A percentile compares a stretch with the other conserved stretches of the same genome.
phyloP scores from a whole-genome alignment of 202 grass and related monocot species.

The Dendrocalamus latiflorus region DNA sequence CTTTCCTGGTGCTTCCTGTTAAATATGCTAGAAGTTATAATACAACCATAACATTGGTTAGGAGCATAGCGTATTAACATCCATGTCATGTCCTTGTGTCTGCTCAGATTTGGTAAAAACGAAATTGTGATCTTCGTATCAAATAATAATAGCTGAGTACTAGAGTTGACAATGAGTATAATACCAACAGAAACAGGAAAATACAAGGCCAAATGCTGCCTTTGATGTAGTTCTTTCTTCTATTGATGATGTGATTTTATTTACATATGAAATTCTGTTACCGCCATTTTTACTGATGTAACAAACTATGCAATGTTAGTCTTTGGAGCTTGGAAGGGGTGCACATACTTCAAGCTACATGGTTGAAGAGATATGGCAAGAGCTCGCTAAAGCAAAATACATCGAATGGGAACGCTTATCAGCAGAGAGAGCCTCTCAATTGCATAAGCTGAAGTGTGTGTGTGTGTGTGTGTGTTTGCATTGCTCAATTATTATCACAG shows the following conservation, averaged over 20 bases:
- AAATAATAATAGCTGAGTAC: not conserved
- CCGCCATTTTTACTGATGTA: constrained; percentile 13
- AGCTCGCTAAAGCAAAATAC: constrained; percentile 85
- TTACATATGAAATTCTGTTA: not conserved
- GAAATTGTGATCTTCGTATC: not conserved
- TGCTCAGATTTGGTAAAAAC: not conserved
- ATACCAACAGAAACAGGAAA: not conserved
- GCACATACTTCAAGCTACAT: constrained; percentile 79
- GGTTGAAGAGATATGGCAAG: constrained; percentile 92
- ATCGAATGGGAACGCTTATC: constrained; percentile 79
- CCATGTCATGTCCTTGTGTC: not conserved
- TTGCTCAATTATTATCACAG: constrained; percentile 5
- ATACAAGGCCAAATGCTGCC: not conserved
- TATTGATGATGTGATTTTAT: not conserved
- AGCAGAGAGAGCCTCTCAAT: constrained; percentile 23
- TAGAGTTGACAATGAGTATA: not conserved
- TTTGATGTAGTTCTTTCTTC: not conserved
- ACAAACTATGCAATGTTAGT: constrained; percentile 44
- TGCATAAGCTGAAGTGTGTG: constrained; percentile 61
- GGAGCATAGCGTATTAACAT: not conserved
- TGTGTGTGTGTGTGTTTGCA: constrained; percentile 12
- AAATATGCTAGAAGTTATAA: too few species aligned
- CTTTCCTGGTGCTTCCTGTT: constrained; percentile 7
- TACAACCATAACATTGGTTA: not conserved
- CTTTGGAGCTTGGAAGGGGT: constrained; percentile 91